Conservation (phyloP, 2,329 filamentous ascomycete genomes). For the Albifimbria verrucaria region DNA sequence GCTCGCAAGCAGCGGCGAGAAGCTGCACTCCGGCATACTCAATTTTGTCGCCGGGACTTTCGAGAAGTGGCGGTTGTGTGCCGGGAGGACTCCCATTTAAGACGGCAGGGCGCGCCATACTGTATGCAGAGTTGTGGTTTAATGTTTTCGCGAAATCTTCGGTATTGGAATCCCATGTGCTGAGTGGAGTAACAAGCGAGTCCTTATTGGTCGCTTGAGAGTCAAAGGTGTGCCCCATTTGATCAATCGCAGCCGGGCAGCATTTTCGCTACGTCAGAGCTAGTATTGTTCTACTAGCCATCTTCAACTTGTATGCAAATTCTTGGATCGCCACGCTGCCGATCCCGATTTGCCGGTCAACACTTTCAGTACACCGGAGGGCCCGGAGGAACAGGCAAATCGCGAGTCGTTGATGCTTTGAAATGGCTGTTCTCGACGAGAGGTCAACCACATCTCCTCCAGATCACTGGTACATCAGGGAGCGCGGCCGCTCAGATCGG, state of each 20-base stretch:
- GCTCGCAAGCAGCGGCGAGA: too few species aligned
- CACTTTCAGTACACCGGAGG: slow-evolving; percentile 6
- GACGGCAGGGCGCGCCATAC: not conserved
- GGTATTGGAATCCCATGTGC: not conserved
- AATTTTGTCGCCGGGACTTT: not conserved
- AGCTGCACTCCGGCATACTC: not conserved
- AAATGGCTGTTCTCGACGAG: slow-evolving; percentile 1
- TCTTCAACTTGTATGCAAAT: slow-evolving; percentile 6
- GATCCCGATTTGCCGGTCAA: slow-evolving; percentile 4
- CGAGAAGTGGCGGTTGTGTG: not conserved
- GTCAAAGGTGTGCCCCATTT: not conserved
- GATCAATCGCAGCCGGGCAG: not conserved
- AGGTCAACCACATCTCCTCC: slow-evolving; percentile 5
- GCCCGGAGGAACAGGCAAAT: slow-evolving; percentile 6
- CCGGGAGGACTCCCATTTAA: not conserved
- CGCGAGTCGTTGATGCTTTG: slow-evolving; percentile 5
- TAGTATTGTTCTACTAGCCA: not conserved
- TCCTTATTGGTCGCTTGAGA: not conserved
- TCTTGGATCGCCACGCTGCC: slow-evolving; percentile 5
- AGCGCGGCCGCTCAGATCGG: slow-evolving; percentile 5
- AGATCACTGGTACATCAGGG: slow-evolving; percentile 4
- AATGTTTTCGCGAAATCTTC: not conserved
- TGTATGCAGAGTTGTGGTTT: not conserved
- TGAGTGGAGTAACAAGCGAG: not conserved
- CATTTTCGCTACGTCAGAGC: not conserved